A percentile compares a stretch with the other conserved stretches of the same genome.
Evolutionary conservation across 2,329 filamentous ascomycete genomes (phyloP).

Genomic region (Chrysosporium keratinophilum): DNA sequence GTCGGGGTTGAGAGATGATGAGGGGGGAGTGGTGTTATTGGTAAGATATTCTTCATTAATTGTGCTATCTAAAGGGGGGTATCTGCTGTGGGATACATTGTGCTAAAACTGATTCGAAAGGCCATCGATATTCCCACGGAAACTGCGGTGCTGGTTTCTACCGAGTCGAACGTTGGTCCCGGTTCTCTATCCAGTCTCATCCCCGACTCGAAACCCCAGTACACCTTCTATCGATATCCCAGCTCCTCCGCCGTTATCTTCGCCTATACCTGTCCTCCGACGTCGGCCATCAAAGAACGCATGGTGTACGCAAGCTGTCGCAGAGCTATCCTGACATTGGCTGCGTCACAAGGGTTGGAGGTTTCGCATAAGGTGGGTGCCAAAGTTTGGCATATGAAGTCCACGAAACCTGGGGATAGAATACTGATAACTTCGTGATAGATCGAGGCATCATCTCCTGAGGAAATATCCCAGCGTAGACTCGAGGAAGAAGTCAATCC

Average conservation of each 20-base stretch:
- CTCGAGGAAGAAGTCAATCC: slow-evolving; percentile 46
- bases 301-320: slow-evolving; percentile 56
- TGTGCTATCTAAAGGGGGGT: neutral
- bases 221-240: slow-evolving; percentile 50
- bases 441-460: slow-evolving; percentile 51
- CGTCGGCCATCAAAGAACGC: slow-evolving; percentile 53
- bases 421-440: slow-evolving; percentile 17
- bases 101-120: slow-evolving; percentile 22
- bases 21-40: slow-evolving; percentile 39
- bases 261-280: slow-evolving; percentile 54
- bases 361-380: slow-evolving; percentile 45
- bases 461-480: slow-evolving; percentile 45
- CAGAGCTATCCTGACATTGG: slow-evolving; percentile 43
- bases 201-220: slow-evolving; percentile 46
- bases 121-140: slow-evolving; percentile 40
- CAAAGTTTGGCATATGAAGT: neutral
- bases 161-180: slow-evolving; percentile 35
- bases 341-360: slow-evolving; percentile 47
- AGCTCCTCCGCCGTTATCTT: slow-evolving; percentile 44
- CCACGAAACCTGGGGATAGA: neutral
- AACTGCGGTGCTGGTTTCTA: slow-evolving; percentile 44
- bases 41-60: slow-evolving; percentile 26
- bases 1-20: slow-evolving; percentile 28
- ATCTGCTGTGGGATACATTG: slow-evolving; percentile 19
- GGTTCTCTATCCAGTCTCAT: slow-evolving; percentile 40